These are phyloP conservation scores for Sporisorium exsertum DNA, from an alignment of 1,284 basidiomycete genomes.

Conservation along the genomic window DNA sequence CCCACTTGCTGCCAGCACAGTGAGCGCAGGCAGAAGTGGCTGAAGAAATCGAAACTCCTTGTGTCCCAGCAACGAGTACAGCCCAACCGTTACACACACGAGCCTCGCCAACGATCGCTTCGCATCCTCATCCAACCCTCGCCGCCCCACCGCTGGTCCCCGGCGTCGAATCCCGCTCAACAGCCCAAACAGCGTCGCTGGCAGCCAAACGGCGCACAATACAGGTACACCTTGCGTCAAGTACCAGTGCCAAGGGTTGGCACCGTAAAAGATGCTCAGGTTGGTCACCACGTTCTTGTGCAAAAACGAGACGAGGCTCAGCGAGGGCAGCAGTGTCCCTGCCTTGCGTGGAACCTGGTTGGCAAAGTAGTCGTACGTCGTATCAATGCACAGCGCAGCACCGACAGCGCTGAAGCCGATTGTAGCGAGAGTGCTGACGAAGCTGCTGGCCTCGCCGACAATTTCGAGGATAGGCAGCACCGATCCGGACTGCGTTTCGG, in stretches of 20 bases:
- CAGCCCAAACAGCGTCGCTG: constrained; percentile 77
- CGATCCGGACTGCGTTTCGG: constrained; percentile 6
- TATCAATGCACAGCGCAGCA: constrained; percentile 75
- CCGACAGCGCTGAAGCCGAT: constrained; percentile 69
- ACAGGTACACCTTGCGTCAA: constrained; percentile 83
- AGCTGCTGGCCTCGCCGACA: constrained; percentile 16
- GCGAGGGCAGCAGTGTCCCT: constrained; percentile 71
- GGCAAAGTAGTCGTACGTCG: constrained; percentile 75
- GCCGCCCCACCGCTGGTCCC: not conserved
- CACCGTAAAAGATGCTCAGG: constrained; percentile 94
- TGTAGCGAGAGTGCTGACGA: constrained; percentile 4
- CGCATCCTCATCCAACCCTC: constrained; percentile 2
- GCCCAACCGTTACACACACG: constrained; percentile 30
- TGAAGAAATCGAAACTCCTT: constrained; percentile 99
- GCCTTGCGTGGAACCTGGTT: constrained; percentile 47
- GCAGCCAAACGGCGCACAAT: constrained; percentile 81
- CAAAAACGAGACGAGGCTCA: constrained; percentile 86
- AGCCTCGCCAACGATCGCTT: constrained; percentile 31
- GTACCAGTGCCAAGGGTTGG: constrained; percentile 88
- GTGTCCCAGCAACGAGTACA: constrained; percentile 62
- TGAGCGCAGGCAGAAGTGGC: constrained; percentile 86
- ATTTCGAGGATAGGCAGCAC: constrained; percentile 26
- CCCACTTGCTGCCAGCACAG: constrained; percentile 76
- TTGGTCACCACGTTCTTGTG: constrained; percentile 76
- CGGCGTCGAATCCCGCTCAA: constrained; percentile 6